Percentiles rank a stretch among this genome's conserved stretches.
Conservation (phyloP, 768 basidiomycete species). For the Suillus subaureus region DNA sequence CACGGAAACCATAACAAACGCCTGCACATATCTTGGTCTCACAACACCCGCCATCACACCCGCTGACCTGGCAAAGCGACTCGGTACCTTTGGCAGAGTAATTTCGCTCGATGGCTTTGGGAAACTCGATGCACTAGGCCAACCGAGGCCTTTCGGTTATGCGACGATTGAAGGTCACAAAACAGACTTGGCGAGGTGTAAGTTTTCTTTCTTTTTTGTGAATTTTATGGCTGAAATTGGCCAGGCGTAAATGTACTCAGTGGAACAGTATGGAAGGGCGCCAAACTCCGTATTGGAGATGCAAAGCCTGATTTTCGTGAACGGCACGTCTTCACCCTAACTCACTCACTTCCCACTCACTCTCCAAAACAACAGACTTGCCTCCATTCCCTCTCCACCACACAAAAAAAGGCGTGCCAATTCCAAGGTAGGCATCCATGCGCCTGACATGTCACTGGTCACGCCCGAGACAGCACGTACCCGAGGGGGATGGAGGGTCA, state of each 20-base stretch:
- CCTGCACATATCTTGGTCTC: conserved; percentile 74
- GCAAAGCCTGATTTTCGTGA: conserved; percentile 76
- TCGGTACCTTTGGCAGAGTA: conserved; percentile 70
- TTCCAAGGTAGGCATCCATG: conserved; percentile 43
- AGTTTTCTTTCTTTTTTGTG: conserved; percentile 22
- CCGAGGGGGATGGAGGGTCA: conserved; percentile 69
- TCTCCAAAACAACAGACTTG: conserved; percentile 7
- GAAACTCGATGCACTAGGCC: conserved; percentile 60
- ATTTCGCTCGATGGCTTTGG: conserved; percentile 73
- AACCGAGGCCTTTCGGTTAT: conserved; percentile 72
- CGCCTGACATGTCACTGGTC: conserved; percentile 65
- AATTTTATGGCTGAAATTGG: not conserved
- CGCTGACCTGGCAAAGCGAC: conserved; percentile 56
- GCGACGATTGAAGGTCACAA: conserved; percentile 69
- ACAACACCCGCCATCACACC: conserved; percentile 66
- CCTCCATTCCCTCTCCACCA: conserved; percentile 26
- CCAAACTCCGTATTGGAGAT: conserved; percentile 80
- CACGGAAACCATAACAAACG: conserved; percentile 41
- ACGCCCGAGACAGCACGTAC: conserved; percentile 56
- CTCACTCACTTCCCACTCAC: conserved; percentile 1
- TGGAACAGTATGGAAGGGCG: conserved; percentile 87
- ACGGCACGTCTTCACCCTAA: conserved; percentile 41
- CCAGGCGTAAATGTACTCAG: conserved; percentile 75
- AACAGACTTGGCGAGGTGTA: conserved; percentile 66
- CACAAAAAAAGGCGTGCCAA: conserved; percentile 46